Evolutionary conservation across 2,329 filamentous ascomycete genomes (phyloP).

Genomic region (Acephala macrosclerotiorum): DNA sequence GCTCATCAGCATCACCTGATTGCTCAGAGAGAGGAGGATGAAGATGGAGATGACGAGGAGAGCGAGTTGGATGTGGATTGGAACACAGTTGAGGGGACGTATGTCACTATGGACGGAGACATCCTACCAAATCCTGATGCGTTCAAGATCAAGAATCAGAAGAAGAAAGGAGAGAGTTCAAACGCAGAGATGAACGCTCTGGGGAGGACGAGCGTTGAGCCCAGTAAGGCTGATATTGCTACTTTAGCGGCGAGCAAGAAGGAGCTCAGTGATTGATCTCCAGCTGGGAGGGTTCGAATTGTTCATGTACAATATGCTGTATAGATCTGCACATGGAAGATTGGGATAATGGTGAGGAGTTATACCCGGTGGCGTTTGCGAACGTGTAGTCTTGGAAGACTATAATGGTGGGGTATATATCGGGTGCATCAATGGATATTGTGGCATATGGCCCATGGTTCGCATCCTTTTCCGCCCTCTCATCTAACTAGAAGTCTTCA

Average conservation of each 20-base stretch:
- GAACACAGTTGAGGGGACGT: constrained; percentile 35
- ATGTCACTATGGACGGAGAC: constrained; percentile 42
- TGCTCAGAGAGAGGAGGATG: constrained; percentile 28
- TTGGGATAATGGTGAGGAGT: not conserved
- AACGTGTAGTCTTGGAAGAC: not conserved
- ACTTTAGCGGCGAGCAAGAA: constrained; percentile 33
- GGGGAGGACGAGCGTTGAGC: constrained; percentile 1
- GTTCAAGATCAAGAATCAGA: constrained; percentile 3
- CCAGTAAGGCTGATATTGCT: constrained; percentile 19
- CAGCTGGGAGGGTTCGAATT: not conserved
- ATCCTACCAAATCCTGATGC: constrained; percentile 34
- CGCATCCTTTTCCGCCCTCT: not conserved
- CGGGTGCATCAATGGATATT: not conserved
- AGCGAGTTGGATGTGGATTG: constrained; percentile 37
- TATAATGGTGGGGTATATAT: not conserved
- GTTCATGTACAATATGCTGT: not conserved
- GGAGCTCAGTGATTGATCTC: constrained; percentile 32
- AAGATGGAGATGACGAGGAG: constrained; percentile 35
- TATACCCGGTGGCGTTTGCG: constrained; percentile 11
- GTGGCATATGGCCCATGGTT: not conserved
- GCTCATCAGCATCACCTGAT: constrained; percentile 47
- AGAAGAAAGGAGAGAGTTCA: constrained; percentile 26
- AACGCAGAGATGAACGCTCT: not conserved
- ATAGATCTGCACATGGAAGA: constrained; percentile 8
- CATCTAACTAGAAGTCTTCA: not conserved